These are phyloP conservation scores for Cavenderia fasciculata DNA, from an alignment of 78 protist genomes.

Conservation along the genomic window DNA sequence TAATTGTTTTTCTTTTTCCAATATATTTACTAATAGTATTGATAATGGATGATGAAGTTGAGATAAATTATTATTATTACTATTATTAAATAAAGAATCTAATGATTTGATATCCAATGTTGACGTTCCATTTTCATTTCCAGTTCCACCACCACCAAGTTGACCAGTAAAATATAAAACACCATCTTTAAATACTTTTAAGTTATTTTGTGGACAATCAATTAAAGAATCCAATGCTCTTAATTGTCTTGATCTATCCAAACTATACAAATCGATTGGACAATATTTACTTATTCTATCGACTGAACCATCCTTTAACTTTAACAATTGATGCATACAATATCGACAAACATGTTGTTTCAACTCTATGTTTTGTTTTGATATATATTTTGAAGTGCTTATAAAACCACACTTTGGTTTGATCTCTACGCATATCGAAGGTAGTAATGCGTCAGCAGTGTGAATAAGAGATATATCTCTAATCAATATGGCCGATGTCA, in stretches of 20 bases:
- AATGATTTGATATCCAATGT: neutral
- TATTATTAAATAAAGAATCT: too few species aligned
- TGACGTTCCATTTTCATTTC: neutral
- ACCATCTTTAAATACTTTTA: slow-evolving; percentile 62
- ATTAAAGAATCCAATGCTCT: slow-evolving; percentile 12
- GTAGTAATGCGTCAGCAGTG: neutral
- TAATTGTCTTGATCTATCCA: slow-evolving; percentile 6
- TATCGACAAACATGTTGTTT: slow-evolving; percentile 55
- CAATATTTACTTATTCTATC: slow-evolving; percentile 14
- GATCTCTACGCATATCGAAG: slow-evolving; percentile 33
- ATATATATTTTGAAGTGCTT: neutral
- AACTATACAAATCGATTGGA: slow-evolving; percentile 68
- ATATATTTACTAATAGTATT: neutral
- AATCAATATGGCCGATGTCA: slow-evolving; percentile 20
- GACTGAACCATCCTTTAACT: slow-evolving; percentile 33
- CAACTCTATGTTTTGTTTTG: neutral
- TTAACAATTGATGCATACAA: slow-evolving; percentile 70
- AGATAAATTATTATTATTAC: too few species aligned
- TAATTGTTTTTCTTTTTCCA: slow-evolving; percentile 6
- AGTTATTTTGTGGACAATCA: slow-evolving; percentile 56
- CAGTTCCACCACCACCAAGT: slow-evolving; percentile 50
- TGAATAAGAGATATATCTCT: slow-evolving; percentile 10
- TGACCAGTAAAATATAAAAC: slow-evolving; percentile 43
- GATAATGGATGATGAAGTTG: neutral
- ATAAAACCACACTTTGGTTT: slow-evolving; percentile 71